Conservation (phyloP, 2,329 filamentous ascomycete species). For the Pestalotiopsis sp. region DNA sequence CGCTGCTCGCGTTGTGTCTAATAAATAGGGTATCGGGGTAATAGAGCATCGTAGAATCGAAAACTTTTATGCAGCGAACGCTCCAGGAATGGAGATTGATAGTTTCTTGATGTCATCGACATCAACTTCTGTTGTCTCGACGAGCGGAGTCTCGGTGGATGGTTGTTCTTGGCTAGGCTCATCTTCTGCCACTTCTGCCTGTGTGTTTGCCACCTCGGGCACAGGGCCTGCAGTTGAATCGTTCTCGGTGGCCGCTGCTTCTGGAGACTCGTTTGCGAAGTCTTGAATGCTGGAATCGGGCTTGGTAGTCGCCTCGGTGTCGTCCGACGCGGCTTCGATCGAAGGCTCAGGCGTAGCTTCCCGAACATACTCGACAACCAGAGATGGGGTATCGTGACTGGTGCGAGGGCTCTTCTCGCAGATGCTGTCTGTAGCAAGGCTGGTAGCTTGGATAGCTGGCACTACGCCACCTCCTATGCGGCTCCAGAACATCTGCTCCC, state of each 20-base stretch:
- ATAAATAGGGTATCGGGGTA: constrained; percentile 2
- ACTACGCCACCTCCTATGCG: constrained; percentile 89
- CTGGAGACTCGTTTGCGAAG: background rate
- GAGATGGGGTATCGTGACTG: constrained; percentile 32
- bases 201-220: background rate
- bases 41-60: background rate
- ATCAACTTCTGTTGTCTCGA: constrained; percentile 19
- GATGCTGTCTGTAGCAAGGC: constrained; percentile 17
- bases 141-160: constrained; percentile 22
- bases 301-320: background rate
- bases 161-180: constrained; percentile 9
- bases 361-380: background rate
- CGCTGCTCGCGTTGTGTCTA: background rate
- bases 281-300: background rate
- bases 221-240: background rate
- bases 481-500: constrained; percentile 97
- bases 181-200: background rate
- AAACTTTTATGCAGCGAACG: constrained; percentile 18
- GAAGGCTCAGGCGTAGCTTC: background rate
- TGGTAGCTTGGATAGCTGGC: constrained; percentile 49
- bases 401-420: constrained; percentile 33
- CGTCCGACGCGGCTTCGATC: background rate
- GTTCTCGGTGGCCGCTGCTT: background rate
- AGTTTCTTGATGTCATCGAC: constrained; percentile 31
- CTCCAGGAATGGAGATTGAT: constrained; percentile 37